phyloP scores from a whole-genome alignment of 2,329 filamentous ascomycete species.

The Calonectria honghensis region DNA sequence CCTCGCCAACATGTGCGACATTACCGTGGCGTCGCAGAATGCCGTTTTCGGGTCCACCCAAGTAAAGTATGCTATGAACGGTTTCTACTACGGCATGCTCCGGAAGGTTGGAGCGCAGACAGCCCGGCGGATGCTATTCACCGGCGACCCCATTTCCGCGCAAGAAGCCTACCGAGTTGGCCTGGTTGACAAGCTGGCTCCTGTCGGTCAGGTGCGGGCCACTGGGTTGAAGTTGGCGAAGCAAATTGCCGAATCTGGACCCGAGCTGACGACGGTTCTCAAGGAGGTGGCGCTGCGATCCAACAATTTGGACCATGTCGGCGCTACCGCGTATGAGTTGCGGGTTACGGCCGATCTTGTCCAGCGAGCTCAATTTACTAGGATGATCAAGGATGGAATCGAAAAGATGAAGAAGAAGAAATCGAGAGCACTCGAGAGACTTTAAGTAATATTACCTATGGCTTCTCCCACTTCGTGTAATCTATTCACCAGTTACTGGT shows the following conservation, averaged over 20 bases:
- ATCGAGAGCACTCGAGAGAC: background rate
- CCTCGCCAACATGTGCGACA: conserved; percentile 5
- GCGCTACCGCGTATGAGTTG: background rate
- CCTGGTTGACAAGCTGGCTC: background rate
- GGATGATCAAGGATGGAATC: background rate
- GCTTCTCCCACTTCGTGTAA: background rate
- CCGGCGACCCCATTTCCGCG: background rate
- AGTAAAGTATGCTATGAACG: conserved; percentile 2
- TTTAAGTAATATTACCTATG: background rate
- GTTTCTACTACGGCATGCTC: background rate
- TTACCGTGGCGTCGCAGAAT: background rate
- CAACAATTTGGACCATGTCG: background rate
- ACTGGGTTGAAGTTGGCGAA: background rate
- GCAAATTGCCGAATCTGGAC: background rate
- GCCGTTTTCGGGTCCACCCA: background rate
- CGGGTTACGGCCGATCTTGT: background rate
- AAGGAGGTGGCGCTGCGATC: background rate
- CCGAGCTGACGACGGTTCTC: background rate
- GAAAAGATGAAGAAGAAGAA: conserved; percentile 2
- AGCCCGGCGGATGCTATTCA: background rate
- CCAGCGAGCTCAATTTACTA: background rate
- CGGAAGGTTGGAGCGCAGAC: background rate
- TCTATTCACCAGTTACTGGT: background rate
- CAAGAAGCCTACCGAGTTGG: background rate
- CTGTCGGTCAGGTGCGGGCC: background rate